phyloP scores from a whole-genome alignment of 2,329 filamentous ascomycete genomes.

The Hypoxylon sp. region DNA sequence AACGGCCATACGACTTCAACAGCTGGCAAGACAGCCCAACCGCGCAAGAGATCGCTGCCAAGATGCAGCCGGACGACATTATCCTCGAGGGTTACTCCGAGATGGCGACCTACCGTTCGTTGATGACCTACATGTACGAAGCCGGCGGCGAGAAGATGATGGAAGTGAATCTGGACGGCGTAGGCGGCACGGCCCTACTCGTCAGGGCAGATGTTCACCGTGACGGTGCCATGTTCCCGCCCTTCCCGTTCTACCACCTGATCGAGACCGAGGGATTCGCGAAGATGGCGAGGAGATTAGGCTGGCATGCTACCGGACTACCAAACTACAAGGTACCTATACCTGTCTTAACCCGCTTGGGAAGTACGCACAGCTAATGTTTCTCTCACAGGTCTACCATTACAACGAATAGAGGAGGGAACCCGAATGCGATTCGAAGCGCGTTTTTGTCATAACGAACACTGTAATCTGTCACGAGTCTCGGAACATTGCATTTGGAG shows the following conservation, averaged over 20 bases:
- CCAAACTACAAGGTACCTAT: constrained; percentile 90
- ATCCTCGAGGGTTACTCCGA: constrained; percentile 92
- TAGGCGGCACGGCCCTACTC: constrained; percentile 89
- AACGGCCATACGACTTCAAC: constrained; percentile 95
- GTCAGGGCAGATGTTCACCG: constrained; percentile 97
- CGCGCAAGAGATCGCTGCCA: constrained; percentile 75
- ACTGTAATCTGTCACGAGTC: constrained; percentile 35
- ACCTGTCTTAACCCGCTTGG: background rate
- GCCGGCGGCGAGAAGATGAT: constrained; percentile 63
- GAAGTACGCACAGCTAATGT: constrained; percentile 13
- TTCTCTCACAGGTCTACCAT: constrained; percentile 75
- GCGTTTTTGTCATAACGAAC: constrained; percentile 32
- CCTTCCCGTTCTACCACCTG: constrained; percentile 94
- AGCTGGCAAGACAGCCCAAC: constrained; percentile 92
- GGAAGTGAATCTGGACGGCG: constrained; percentile 84
- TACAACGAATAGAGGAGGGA: constrained; percentile 75
- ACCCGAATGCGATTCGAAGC: constrained; percentile 17
- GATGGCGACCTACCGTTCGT: constrained; percentile 86
- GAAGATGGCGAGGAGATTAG: constrained; percentile 91
- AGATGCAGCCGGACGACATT: constrained; percentile 91
- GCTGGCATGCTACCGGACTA: constrained; percentile 85
- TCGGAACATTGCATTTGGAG: constrained; percentile 38
- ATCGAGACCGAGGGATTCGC: constrained; percentile 99
- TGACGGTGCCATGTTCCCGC: constrained; percentile 97
- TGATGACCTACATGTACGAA: constrained; percentile 85